Evolutionary conservation across 495 filamentous ascomycete genomes (phyloP), one percentile per base, ranked within the genome.

Genomic region (Lepidopterella palustris): DNA sequence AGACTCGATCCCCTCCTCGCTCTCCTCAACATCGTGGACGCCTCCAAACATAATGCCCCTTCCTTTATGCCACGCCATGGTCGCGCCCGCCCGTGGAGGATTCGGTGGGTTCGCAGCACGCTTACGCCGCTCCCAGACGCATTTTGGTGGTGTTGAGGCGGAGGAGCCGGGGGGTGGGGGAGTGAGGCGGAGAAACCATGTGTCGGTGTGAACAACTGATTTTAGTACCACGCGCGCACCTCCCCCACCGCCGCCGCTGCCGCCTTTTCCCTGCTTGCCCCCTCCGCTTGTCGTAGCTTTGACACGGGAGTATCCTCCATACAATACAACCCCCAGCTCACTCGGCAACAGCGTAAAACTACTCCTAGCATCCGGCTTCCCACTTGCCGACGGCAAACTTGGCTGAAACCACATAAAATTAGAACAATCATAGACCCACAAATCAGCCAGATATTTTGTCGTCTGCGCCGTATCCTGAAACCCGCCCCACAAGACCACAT

Each of bases 391-490:
- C 1, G 89, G 82, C 4, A 93, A 77, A 0, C 75, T 72, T 0
- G 89, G 89, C 57, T 76, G 84, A 70, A 86, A 79, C 91, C 91
- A 96, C 45, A 82, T 76, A 65, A 85, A 92, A 64, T 82, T 87
- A 48, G 82, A 71, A 67, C 80, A 84, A 62, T 87, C 84, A 64
- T 86, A 87, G 21, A 87, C 75, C 84, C 84, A 87, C 24, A 87
- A 65, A 64, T 90, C 87, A 2, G 77, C 75, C 1, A 98, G 79
- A 70, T 97, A 98, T 65, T 90, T 93, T 5, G 93, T 96, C 69
- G 88, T 85, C 66, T 92, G 86, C 8, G 89, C 89, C 15, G 92
- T 97, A 70, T 98, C 93, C 73, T 97, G 93, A 71, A 98, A 98
- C 9, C 93, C 90, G 63, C 87, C 88, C 60, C 87, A 87, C 6